Percentiles rank a stretch among this genome's conserved stretches.
Conservation (phyloP, 148 eudicot species). For the Spergularia bocconei region DNA sequence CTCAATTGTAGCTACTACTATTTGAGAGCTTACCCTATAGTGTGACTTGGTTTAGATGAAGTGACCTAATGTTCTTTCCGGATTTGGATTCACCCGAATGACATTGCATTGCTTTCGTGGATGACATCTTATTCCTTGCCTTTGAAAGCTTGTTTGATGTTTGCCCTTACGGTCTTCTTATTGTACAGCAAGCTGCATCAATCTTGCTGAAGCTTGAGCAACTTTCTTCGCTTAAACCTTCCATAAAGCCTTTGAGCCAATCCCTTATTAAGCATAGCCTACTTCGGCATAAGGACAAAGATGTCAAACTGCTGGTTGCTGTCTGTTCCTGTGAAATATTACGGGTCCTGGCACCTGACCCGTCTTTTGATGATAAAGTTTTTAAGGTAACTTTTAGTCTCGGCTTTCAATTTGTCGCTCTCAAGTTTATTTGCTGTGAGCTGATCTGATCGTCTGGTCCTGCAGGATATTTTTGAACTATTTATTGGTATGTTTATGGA, state of each 20-base stretch:
- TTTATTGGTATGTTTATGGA: slow-evolving; percentile 67
- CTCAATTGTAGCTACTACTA: no score
- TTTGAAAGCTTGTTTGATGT: slow-evolving; percentile 2
- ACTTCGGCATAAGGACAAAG: slow-evolving; percentile 69
- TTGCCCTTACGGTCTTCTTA: slow-evolving; percentile 2
- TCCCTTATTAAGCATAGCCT: slow-evolving; percentile 59
- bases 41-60: no score
- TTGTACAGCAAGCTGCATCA: slow-evolving; percentile 63
- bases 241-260: slow-evolving; percentile 50
- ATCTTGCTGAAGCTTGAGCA: slow-evolving; percentile 59
- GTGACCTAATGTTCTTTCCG: no score
- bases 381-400: slow-evolving; percentile 44
- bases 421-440: background rate
- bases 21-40: no score
- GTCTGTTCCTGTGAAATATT: slow-evolving; percentile 76
- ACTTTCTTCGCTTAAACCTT: slow-evolving; percentile 37
- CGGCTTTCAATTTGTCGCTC: background rate
- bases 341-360: slow-evolving; percentile 81
- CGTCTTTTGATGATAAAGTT: slow-evolving; percentile 52
- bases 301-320: slow-evolving; percentile 69
- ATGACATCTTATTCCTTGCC: background rate
- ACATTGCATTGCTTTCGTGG: no score
- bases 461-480: slow-evolving; percentile 79
- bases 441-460: background rate
- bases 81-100: no score